Evolutionary conservation across 2,329 filamentous ascomycete genomes (phyloP), one percentile per base, ranked within the genome.

Genomic region (Myrmaecium sp.): DNA sequence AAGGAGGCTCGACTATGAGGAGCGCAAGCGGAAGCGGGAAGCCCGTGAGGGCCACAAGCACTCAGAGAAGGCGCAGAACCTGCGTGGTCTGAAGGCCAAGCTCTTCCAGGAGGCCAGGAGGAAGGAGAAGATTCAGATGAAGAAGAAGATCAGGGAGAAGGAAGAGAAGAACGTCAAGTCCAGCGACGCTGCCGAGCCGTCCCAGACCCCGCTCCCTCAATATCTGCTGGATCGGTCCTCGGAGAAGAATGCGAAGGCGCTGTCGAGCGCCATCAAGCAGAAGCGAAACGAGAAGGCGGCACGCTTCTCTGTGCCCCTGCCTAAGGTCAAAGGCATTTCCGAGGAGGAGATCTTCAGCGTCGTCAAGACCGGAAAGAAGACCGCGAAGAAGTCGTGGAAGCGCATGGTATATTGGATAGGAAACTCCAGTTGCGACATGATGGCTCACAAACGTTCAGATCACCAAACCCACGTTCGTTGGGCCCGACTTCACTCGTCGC

Each of bases 271-370:
- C 28, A 92, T 94, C 60, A 98, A 95, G 69, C 82, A 94, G 55
- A 93, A 93, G 66, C 68, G 89, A 21, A 48, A 51, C 68, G 36
- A 91, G 54, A 93, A 94, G 66, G 82, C 84, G 5, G 89, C 89
- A 26, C 80, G 86, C 49, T 95, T 94, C 51, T 69, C 68, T 17
- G 89, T 95, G 20, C 89, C 89, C 2, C 54, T 98, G 45, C 89
- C 89, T 18, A 94, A 93, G 59, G 89, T 95, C 23, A 71, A 80
- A 44, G 86, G 82, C 36, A 94, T 95, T 41, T 74, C 70, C 39
- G 86, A 95, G 60, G 82, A 92, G 64, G 86, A 93, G 61, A 86
- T 94, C 77, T 95, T 95, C 64, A 86, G 81, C 57, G 84, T 93
- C 9, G 73, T 95, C 45, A 83, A 83, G 60, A 95, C 86, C 17